Conservation (phyloP, 176 grass and related monocot species). For the Tillandsia leiboldiana region DNA sequence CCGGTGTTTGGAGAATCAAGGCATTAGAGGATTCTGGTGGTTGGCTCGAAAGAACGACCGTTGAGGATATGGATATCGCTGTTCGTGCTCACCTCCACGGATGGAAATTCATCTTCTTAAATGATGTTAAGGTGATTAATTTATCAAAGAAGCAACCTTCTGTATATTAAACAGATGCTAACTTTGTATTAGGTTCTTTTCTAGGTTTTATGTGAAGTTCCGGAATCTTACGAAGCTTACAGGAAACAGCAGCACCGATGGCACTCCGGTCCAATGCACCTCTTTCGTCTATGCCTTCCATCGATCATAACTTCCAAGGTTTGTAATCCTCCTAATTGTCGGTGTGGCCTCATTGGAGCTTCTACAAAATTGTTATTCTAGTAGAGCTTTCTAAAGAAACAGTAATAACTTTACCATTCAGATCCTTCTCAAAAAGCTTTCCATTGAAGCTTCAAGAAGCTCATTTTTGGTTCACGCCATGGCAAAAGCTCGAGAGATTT, state of each 20-base stretch:
- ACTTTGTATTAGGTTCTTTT: not conserved
- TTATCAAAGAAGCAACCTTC: not conserved
- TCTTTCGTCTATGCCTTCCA: constrained; percentile 54
- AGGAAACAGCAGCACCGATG: constrained; percentile 71
- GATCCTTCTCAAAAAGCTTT: too few relatives aligned
- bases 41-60: constrained; percentile 70
- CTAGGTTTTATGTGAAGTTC: constrained; percentile 73
- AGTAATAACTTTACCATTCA: too few relatives aligned
- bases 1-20: constrained; percentile 72
- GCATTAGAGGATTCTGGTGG: constrained; percentile 74
- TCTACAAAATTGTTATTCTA: too few relatives aligned
- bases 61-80: constrained; percentile 83
- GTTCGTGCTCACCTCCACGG: constrained; percentile 65
- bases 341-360: too few relatives aligned
- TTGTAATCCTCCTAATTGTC: not conserved
- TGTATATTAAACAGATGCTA: not conserved
- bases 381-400: too few relatives aligned
- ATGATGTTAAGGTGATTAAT: constrained; percentile 57
- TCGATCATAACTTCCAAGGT: constrained; percentile 67
- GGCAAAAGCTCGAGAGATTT: too few relatives aligned
- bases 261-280: constrained; percentile 86
- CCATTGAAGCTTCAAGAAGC: too few relatives aligned
- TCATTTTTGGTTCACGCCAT: too few relatives aligned
- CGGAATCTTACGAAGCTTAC: constrained; percentile 74
- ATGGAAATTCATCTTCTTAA: constrained; percentile 78